Evolutionary conservation across 192 early-diverging fungal genomes (phyloP), one percentile per base, ranked within the genome.

Genomic region (Dissophora ornata): DNA sequence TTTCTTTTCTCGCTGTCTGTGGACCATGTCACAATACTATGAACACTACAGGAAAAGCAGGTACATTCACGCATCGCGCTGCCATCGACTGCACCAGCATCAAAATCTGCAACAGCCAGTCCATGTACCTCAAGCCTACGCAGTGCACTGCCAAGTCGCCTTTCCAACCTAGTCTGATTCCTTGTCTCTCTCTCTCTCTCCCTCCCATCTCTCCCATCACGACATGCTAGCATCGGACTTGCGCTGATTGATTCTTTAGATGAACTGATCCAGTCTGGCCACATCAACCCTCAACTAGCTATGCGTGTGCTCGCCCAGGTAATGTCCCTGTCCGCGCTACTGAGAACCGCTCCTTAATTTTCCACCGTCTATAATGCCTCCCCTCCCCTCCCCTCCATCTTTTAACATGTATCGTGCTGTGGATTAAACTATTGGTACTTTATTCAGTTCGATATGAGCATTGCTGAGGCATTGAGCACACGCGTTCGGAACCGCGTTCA

Each of bases 211-310:
- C 4, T 36, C 32, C 26, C 32, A n/a, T n/a, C n/a, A n/a, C n/a
- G n/a, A n/a, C n/a, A n/a, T n/a, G n/a, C n/a, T n/a, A 87, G 95
- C 50, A 85, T 98, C 32, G 98, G 98, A 4, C 87, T 86, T 32
- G 94, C 98, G 22, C 85, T 99, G 64, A 97, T 94, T 6, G 98
- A 99, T 69, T 91, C 98, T 7, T 84, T 99, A 19, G 98, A 99
- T 79, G 98, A 98, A 57, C 88, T 98, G 71, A 95, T 98, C 68
- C 86, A 90, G 57, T 89, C 90, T 15, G 91, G 90, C 3, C 91
- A 93, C 61, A 92, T 99, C 48, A 94, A 94, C 57, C 95, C 96
- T 33, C 94, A 97, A 78, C 73, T 96, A 49, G 94, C 98, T 2
- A 97, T 97, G 88, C 90, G 92, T 38, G 92, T 98, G 24, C 83